Evolutionary conservation across 2,329 filamentous ascomycete genomes (phyloP), one percentile per base, ranked within the genome.

Genomic region (Pseudogymnoascus sp.): DNA sequence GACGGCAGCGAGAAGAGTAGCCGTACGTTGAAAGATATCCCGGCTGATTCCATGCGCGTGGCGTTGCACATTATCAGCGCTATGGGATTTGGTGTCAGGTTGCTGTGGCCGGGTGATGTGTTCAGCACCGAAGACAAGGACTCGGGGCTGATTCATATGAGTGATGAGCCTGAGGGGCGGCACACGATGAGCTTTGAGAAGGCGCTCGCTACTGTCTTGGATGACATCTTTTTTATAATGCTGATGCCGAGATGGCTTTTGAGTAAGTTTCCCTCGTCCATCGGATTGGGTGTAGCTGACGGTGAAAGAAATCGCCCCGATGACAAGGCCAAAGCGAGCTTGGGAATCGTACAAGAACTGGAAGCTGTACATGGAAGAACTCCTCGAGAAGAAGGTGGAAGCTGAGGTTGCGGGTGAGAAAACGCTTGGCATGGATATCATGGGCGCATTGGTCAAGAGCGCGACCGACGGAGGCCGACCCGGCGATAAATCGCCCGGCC

Each of bases 41-140:
- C 87, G 40, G 75, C 78, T 25, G 87, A 90, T 67, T 85, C 86
- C 0, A 90, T 90, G 85, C 77, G 79, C 59, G 72, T 85, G 64
- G 80, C 79, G 61, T 70, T 86, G 48, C 79, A 84, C 67, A 78
- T 85, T 48, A 85, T 86, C 67, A 83, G 85, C 65, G 84, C 84
- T 64, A 87, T 90, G 61, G 89, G 89, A 0, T 92, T 92, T 70
- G 88, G 87, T 4, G 74, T 86, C 61, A 75, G 75, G 18, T 72
- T 86, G 64, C 70, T 82, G 12, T 87, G 83, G 84, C 84, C 88
- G 0, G 86, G 87, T 29, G 81, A 89, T 73, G 73, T 77, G 48
- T 70, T 78, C 18, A 76, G 77, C 0, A 67, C 72, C 2, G 76
- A 75, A 18, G 70, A 72, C 8, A 78, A 82, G 58, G 72, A 74